phyloP scores from a whole-genome alignment of 495 filamentous ascomycete genomes.

The Talaromyces adpressus region DNA sequence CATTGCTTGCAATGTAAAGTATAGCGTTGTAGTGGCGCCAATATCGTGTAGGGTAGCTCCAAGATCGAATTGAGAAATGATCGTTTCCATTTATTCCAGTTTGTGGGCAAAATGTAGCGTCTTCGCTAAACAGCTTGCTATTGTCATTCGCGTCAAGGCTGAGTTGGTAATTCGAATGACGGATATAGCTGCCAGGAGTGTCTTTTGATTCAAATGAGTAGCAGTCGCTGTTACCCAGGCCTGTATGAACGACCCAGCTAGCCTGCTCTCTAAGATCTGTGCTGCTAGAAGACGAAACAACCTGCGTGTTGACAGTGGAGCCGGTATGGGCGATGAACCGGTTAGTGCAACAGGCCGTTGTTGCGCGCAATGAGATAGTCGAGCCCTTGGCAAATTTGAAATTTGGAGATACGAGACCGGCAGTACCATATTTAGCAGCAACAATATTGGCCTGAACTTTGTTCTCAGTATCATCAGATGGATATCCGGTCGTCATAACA shows the following conservation, averaged over 20 bases:
- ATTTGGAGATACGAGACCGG: neutral
- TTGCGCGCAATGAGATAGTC: constrained; percentile 41
- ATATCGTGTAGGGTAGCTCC: constrained; percentile 49
- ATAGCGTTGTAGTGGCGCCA: constrained; percentile 41
- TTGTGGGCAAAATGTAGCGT: constrained; percentile 49
- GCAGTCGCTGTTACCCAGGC: constrained; percentile 45
- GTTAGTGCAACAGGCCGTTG: constrained; percentile 40
- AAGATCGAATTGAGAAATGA: constrained; percentile 40
- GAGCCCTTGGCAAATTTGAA: constrained; percentile 35
- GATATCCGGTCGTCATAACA: constrained; percentile 52
- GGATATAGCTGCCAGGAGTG: constrained; percentile 46
- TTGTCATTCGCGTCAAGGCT: constrained; percentile 38
- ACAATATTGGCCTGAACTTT: constrained; percentile 53
- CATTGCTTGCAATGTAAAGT: constrained; percentile 34
- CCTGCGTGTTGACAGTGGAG: constrained; percentile 39
- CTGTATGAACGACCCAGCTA: constrained; percentile 46
- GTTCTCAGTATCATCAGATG: constrained; percentile 46
- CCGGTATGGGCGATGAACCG: constrained; percentile 44
- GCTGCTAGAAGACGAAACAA: constrained; percentile 42
- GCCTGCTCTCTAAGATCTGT: constrained; percentile 38
- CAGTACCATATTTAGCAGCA: constrained; percentile 42
- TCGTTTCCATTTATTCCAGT: constrained; percentile 26
- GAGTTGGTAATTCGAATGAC: constrained; percentile 39
- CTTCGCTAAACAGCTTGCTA: constrained; percentile 42
- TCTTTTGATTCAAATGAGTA: constrained; percentile 50